Conservation (phyloP, 2,329 filamentous ascomycete genomes). For the Bipolaris bicolor region DNA sequence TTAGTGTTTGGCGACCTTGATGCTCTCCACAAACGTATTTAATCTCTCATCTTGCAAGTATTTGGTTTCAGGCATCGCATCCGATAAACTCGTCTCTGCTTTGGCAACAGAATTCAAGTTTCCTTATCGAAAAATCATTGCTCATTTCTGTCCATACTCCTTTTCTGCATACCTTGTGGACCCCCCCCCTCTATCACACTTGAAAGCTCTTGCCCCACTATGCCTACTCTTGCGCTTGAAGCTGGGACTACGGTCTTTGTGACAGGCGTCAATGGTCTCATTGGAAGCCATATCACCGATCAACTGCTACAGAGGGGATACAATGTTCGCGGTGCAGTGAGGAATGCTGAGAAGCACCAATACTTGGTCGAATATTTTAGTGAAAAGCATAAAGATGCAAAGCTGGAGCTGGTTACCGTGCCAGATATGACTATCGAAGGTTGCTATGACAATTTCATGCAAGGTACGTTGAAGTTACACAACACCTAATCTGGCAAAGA, state of each 20-base stretch:
- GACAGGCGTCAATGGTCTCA: slow-evolving; percentile 46
- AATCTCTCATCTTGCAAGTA: neutral
- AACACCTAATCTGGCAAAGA: neutral
- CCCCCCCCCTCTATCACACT: slow-evolving; percentile 1
- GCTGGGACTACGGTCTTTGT: slow-evolving; percentile 42
- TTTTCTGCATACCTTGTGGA: slow-evolving; percentile 12
- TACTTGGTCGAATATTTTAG: slow-evolving; percentile 43
- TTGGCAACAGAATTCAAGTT: neutral
- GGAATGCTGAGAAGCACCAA: slow-evolving; percentile 35
- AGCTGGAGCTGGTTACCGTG: slow-evolving; percentile 40
- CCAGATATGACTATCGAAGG: slow-evolving; percentile 36
- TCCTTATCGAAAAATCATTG: neutral
- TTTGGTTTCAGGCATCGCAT: neutral
- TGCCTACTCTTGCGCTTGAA: slow-evolving; percentile 26
- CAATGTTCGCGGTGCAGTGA: slow-evolving; percentile 44
- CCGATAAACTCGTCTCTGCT: neutral
- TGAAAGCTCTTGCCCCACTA: slow-evolving; percentile 4
- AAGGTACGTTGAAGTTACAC: slow-evolving; percentile 28
- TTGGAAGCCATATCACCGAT: slow-evolving; percentile 42
- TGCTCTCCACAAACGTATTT: neutral
- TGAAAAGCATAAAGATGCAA: slow-evolving; percentile 26
- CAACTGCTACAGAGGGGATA: slow-evolving; percentile 42
- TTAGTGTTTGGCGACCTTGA: slow-evolving; percentile 3
- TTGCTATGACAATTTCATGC: slow-evolving; percentile 34
- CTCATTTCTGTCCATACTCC: slow-evolving; percentile 4